Base-by-base conservation (phyloP, 495 filamentous ascomycete species). In the Xylaria telfairii region DNA sequence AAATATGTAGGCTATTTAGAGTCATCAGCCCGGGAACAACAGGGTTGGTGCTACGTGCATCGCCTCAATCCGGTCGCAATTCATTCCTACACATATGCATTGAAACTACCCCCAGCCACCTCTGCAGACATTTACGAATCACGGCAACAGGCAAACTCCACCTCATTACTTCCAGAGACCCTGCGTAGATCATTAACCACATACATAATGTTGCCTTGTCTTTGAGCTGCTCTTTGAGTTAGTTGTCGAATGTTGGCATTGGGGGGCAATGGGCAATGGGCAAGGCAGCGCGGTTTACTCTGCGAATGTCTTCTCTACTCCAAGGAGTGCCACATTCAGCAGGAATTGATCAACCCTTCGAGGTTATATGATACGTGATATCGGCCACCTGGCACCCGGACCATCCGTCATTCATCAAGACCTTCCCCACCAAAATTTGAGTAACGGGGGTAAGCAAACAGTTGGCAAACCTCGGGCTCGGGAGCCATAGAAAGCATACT, bases 1-100 rank as follows among this genome's bases (percentile, higher is more conserved):
- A 56, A 46, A 51, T 57, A 37, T n/a, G 67, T 44, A 69, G 46
- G 34, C 57, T 54, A 28, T 62, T 63, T 56, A 42, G 57, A 39
- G 34, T 49, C 42, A 21, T 42, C 42, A 63, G 54, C 44, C 39
- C 56, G 54, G 54, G 44, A 51, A 41, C 59, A 69, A 53, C 67
- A 30, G 46, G 67, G 57, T 69, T 69, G 46, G 57, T 62, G 42
- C 42, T 69, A 63, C 67, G 34, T 54, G 46, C 54, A 69, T 68
- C 49, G 49, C 53, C 56, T n/a, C 65, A 56, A 57, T 56, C 49
- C 37, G 65, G 65, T 57, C 49, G 65, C 47, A 67, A 67, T 56
- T 67, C 28, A 57, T 57, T 62, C 59, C 59, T 42, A 42, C 59
- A 37, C 57, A 42, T 34, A 62, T 39, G 41, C 34, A 54, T 54